phyloP scores from a whole-genome alignment of 2,329 filamentous ascomycete species.

The Fusarium ramigenum region DNA sequence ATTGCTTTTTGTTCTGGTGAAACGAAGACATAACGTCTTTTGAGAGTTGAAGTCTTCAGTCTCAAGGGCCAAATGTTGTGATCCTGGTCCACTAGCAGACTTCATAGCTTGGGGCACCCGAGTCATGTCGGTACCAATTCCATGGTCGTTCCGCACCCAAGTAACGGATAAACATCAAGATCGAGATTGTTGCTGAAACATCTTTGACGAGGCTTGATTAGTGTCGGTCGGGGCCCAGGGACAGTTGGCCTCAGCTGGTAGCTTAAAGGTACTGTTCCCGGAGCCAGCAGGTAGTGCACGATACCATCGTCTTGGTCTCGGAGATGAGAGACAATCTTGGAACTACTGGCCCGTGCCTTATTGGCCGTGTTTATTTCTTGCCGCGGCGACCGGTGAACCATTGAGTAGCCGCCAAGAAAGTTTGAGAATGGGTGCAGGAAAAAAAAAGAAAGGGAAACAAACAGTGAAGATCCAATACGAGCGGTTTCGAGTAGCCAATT shows the following conservation, averaged over 20 bases:
- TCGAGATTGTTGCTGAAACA: slow-evolving; percentile 21
- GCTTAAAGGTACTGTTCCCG: not conserved
- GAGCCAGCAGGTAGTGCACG: slow-evolving; percentile 6
- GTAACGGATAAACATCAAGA: slow-evolving; percentile 1
- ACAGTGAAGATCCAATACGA: not conserved
- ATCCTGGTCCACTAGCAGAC: slow-evolving; percentile 5
- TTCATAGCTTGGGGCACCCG: not conserved
- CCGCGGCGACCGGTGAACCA: not conserved
- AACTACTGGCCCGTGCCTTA: slow-evolving; percentile 32
- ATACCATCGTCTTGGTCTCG: not conserved
- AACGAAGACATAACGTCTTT: not conserved
- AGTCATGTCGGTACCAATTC: slow-evolving; percentile 14
- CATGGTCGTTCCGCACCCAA: slow-evolving; percentile 10
- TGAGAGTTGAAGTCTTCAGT: not conserved
- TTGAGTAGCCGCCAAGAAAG: not conserved
- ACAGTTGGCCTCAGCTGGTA: slow-evolving; percentile 11
- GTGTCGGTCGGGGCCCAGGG: not conserved
- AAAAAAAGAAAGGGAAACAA: not conserved
- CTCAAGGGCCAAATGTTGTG: not conserved
- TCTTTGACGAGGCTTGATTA: not conserved
- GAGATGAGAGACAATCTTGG: slow-evolving; percentile 11
- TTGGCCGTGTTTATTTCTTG: not conserved
- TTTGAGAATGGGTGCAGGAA: not conserved
- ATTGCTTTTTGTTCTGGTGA: not conserved
- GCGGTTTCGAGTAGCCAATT: not conserved